Evolutionary conservation across 2,329 filamentous ascomycete species (phyloP), one percentile per base, ranked within the genome.

Genomic region (Sporothrix dimorphospora): DNA sequence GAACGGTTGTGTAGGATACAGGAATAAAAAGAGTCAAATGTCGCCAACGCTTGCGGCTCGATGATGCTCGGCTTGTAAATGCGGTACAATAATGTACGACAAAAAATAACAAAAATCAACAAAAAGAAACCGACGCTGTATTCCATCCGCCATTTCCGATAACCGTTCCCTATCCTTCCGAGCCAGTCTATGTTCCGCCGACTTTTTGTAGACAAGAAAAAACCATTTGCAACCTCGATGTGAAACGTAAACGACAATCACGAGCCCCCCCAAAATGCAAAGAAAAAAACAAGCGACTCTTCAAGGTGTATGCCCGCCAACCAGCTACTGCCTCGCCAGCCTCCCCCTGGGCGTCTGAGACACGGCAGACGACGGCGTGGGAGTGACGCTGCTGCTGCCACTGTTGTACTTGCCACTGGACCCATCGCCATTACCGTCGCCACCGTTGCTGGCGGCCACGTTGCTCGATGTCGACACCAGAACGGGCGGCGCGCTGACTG

Each of bases 311-410:
- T 34, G 6, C 42, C 7, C 4, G 11, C 11, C 11, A 5, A 12
- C 24, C 34, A 8, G 40, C 45, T 40, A 63, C 57, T 47, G 30
- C 38, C 34, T 55, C 12, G 47, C 24, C 24, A 45, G 61, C 21
- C 59, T 21, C 12, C 59, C 45, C 21, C 21, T 49, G 9, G 34
- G 55, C 1, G 45, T 8, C 55, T 59, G 53, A 11, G 53, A 51
- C 6, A 16, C 16, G 24, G 65, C 55, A 19, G 21, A 19, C 2
- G 66, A 72, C 34, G 59, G 71, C 16, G 71, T 72, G 11, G 71
- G 67, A 14, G 71, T 70, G 7, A 69, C 51, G 59, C 47, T 63
- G 66, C 30, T 72, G 27, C 42, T 55, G 47, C 30, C 57, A 24
- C 34, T 59, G 24, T 47, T 45, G 49, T 40, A 11, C 27, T 55